Conservation (phyloP, 306 rosid genomes). For the Dryas alaskensis region DNA sequence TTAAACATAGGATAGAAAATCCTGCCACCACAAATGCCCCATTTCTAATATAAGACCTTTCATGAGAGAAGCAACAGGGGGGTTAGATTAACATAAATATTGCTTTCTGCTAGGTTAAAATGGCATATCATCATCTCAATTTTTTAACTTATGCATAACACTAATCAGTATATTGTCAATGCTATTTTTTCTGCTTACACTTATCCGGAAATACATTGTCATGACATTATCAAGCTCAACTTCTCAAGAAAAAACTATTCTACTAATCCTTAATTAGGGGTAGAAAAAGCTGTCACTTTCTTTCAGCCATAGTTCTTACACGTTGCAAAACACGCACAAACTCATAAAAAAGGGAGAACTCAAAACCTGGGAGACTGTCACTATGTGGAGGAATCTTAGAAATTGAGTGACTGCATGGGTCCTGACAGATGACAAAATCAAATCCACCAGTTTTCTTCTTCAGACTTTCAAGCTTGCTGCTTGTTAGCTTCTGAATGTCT, state of each 20-base stretch:
- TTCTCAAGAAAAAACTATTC: neutral
- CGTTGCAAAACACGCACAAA: slow-evolving; percentile 73
- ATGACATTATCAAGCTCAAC: neutral
- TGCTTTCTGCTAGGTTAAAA: neutral
- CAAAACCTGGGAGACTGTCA: slow-evolving; percentile 38
- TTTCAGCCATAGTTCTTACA: slow-evolving; percentile 50
- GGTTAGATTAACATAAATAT: no score
- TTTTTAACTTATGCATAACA: neutral
- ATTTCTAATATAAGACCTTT: no score
- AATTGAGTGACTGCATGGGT: slow-evolving; percentile 42
- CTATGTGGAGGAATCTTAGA: slow-evolving; percentile 25
- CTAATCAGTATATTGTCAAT: neutral
- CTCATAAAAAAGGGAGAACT: slow-evolving; percentile 69
- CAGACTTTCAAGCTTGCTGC: slow-evolving; percentile 51
- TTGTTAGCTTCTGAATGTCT: slow-evolving; percentile 62
- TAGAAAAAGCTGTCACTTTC: slow-evolving; percentile 26
- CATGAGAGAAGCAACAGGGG: no score
- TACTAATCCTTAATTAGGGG: neutral
- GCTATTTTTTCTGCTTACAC: neutral
- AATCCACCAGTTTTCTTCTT: slow-evolving; percentile 52
- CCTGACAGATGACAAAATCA: slow-evolving; percentile 75
- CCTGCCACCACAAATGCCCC: neutral
- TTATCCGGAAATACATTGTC: neutral
- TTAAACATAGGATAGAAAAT: neutral
- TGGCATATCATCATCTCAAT: neutral